Percentiles rank a stretch among this genome's conserved stretches.
Conservation (phyloP, 495 filamentous ascomycete genomes). For the Penicillium argentinense region DNA sequence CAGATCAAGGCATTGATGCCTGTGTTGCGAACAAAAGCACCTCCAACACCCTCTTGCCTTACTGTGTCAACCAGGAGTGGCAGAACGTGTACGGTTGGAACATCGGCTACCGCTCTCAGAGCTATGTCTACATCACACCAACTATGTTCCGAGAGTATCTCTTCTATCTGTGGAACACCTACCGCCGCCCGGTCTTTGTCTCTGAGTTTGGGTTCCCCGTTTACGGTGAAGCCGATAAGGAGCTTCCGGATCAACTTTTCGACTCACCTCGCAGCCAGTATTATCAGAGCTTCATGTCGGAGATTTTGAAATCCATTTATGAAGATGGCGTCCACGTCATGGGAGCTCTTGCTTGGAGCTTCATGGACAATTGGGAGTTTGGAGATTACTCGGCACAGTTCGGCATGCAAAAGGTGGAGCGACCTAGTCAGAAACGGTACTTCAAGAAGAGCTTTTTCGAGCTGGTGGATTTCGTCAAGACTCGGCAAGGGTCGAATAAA, state of each 20-base stretch:
- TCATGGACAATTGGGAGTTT: conserved; percentile 49
- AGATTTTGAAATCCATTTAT: conserved; percentile 43
- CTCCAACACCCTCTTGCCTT: conserved; percentile 34
- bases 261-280: conserved; percentile 41
- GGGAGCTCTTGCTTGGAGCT: conserved; percentile 47
- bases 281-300: conserved; percentile 42
- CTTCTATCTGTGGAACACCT: conserved; percentile 45
- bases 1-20: conserved; percentile 31
- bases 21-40: conserved; percentile 30
- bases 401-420: conserved; percentile 44
- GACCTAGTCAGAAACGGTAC: conserved; percentile 34
- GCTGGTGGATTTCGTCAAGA: conserved; percentile 42
- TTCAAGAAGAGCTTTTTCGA: conserved; percentile 53
- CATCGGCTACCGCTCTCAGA: conserved; percentile 44
- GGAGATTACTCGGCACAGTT: conserved; percentile 40
- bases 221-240: conserved; percentile 27
- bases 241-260: conserved; percentile 36
- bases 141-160: conserved; percentile 44
- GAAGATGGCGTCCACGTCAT: conserved; percentile 47
- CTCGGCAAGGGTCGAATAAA: too few species aligned
- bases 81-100: conserved; percentile 40
- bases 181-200: conserved; percentile 34
- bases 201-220: conserved; percentile 44
- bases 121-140: conserved; percentile 44
- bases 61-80: conserved; percentile 38